phyloP scores from a whole-genome alignment of 768 basidiomycete species.

The Mycena indigotica region DNA sequence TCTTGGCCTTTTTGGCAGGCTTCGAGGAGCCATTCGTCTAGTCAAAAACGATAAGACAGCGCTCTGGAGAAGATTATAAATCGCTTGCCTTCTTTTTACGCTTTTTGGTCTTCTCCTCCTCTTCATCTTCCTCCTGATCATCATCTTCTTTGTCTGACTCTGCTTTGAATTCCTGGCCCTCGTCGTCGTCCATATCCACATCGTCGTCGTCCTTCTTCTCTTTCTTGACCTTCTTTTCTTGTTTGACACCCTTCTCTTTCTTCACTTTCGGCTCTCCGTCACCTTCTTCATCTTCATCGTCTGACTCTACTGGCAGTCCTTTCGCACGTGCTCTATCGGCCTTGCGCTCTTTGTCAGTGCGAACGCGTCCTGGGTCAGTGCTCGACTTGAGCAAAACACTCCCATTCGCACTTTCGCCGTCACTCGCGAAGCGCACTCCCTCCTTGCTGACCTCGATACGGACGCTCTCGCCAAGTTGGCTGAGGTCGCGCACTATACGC shows the following conservation, averaged over 20 bases:
- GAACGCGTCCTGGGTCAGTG: constrained; percentile 52
- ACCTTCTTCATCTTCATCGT: constrained; percentile 40
- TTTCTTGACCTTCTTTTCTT: constrained; percentile 46
- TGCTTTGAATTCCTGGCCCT: constrained; percentile 47
- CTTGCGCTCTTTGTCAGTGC: constrained; percentile 42
- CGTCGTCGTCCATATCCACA: constrained; percentile 56
- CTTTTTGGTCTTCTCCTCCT: constrained; percentile 60
- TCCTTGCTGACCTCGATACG: constrained; percentile 96
- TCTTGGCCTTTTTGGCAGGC: constrained; percentile 49
- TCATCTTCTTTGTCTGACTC: constrained; percentile 50
- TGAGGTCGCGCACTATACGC: constrained; percentile 91
- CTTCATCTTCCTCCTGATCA: constrained; percentile 54
- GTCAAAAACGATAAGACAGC: constrained; percentile 1
- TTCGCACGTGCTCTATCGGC: constrained; percentile 28
- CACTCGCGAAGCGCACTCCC: constrained; percentile 88
- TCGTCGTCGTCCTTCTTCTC: constrained; percentile 49
- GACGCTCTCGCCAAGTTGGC: constrained; percentile 88
- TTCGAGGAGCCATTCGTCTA: constrained; percentile 43
- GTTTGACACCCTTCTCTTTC: constrained; percentile 48
- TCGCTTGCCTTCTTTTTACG: constrained; percentile 65
- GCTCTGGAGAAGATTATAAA: neutral
- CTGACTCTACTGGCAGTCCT: constrained; percentile 40
- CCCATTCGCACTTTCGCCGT: constrained; percentile 94
- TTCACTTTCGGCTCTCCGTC: constrained; percentile 40
- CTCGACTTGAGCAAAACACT: constrained; percentile 80